Base-by-base conservation (phyloP, 345 rosid genomes). In the Passiflora organensis region DNA sequence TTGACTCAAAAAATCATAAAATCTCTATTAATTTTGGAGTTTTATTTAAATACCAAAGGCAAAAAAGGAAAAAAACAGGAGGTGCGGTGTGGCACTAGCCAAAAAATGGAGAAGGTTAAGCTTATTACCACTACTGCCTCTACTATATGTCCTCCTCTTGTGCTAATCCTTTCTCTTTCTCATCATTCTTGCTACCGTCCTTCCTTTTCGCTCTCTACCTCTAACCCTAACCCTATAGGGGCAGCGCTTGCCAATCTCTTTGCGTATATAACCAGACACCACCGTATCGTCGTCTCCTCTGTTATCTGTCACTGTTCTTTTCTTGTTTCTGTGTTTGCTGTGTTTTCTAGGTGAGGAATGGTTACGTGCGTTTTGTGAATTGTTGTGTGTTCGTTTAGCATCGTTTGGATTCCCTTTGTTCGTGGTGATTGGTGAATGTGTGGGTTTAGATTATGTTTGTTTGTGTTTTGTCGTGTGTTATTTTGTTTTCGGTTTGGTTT, bases 41-140 rank as follows among this genome's bases (percentile, higher is more conserved):
- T 48, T 48, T 12, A n/a, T 24, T 28, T 48, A 24, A 32, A 25
- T 8, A 20, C 54, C 9, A 19, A 55, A 22, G 53, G 32, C 62
- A 66, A 60, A 57, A 44, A 32, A 49, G 21, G 51, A 25, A 58
- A 62, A 62, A 55, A 45, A 41, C 44, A 62, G 58, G 48, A 51
- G 56, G 43, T n/a, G 53, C 41, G 87, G 87, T 67, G 85, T 88
- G 82, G 82, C 70, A 84, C 71, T 80, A 84, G 85, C 78, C 64
- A 82, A 83, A 82, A 75, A 55, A 89, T 89, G 96, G 95, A 72
- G 85, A 77, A 72, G 60, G 55, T 28, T 28, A 28, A 28, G 34
- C 3, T 28, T 28, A 28, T 28, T 28, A 28, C 34, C 34, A 28
- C 34, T 28, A 28, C 34, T 28, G 34, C 34, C 34, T 28, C 41